Conservation (phyloP, 176 grass and related monocot genomes). For the Panicum miliaceum region DNA sequence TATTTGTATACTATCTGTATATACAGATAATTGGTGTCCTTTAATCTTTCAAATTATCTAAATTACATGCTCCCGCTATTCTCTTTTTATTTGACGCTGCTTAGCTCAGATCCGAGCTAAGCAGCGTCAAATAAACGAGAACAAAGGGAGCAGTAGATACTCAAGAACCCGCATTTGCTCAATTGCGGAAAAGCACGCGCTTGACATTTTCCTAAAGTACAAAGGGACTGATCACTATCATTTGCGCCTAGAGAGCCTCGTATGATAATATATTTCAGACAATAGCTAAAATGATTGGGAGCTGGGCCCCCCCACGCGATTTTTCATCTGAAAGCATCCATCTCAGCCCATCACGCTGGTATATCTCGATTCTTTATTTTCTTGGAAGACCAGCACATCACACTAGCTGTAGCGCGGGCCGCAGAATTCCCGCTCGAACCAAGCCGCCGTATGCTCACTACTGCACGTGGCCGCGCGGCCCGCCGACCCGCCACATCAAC, state of each 20-base stretch:
- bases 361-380: neutral
- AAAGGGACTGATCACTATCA: conserved; percentile 45
- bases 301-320: neutral
- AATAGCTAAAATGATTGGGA: neutral
- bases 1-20: too few relatives aligned
- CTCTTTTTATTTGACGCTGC: too few relatives aligned
- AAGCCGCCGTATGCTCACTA: conserved; percentile 21
- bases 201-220: conserved; percentile 52
- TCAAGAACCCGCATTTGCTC: neutral
- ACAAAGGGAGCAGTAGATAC: neutral
- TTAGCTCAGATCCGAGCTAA: too few relatives aligned
- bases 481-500: conserved; percentile 26
- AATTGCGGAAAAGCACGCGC: neutral
- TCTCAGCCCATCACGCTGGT: neutral
- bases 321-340: conserved; percentile 45
- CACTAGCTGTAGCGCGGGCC: neutral
- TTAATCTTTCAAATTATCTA: neutral
- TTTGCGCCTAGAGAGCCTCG: neutral
- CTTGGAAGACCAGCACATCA: neutral
- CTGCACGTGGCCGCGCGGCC: conserved; percentile 41
- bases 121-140: too few relatives aligned
- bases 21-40: neutral
- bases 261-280: neutral
- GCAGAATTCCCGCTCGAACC: conserved; percentile 18
- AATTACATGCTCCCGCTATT: too few relatives aligned